A percentile compares a stretch with the other conserved stretches of the same genome.
Conservation (phyloP, 148 eudicot species). For the Heliamphora exappendiculata region DNA sequence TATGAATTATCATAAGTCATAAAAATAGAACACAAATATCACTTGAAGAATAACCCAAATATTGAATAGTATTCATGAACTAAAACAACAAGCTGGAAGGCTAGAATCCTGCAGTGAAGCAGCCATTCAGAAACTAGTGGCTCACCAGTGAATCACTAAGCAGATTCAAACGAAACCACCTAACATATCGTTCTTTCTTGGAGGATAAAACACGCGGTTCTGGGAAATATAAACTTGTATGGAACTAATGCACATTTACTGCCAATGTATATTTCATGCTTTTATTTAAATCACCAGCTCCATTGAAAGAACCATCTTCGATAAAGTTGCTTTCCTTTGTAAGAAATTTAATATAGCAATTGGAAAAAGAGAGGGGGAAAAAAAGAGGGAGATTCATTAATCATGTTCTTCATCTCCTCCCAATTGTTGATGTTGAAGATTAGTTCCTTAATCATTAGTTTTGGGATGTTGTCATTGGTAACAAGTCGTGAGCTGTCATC, state of each 20-base stretch:
- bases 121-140: background rate
- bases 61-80: background rate
- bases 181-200: background rate
- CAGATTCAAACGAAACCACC: background rate
- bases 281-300: too few relatives aligned
- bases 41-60: background rate
- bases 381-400: too few relatives aligned
- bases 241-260: too few relatives aligned
- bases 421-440: background rate
- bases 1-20: too few relatives aligned
- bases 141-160: background rate
- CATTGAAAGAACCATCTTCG: too few relatives aligned
- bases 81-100: background rate
- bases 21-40: too few relatives aligned
- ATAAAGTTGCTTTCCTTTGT: too few relatives aligned
- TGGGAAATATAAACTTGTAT: background rate
- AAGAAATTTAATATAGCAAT: too few relatives aligned
- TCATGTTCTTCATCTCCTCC: background rate
- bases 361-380: too few relatives aligned
- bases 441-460: background rate
- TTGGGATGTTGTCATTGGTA: background rate
- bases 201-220: background rate
- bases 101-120: background rate
- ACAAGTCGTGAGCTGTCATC: background rate
- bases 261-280: too few relatives aligned